Evolutionary conservation across 345 rosid genomes (phyloP).

Genomic region (Arabis hirsuta): DNA sequence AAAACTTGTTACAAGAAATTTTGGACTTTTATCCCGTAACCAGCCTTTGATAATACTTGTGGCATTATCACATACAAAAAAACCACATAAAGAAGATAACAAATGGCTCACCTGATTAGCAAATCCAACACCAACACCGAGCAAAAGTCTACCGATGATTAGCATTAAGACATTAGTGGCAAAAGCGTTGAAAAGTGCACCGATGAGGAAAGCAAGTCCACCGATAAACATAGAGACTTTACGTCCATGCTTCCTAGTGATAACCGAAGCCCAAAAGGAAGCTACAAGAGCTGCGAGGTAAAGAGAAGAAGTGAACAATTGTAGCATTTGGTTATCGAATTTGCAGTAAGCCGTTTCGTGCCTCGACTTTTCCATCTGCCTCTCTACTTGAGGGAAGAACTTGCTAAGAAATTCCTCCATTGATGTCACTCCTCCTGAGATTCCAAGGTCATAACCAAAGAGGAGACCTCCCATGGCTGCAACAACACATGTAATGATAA

Average conservation of each 20-base stretch:
- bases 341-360: constrained; percentile 54
- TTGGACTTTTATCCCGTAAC: no score
- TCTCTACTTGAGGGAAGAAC: constrained; percentile 54
- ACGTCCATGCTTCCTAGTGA: constrained; percentile 52
- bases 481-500: constrained; percentile 60
- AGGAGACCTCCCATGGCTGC: constrained; percentile 84
- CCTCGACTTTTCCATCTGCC: constrained; percentile 31
- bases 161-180: constrained; percentile 54
- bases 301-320: constrained; percentile 62
- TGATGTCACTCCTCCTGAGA: constrained; percentile 72
- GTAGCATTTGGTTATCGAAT: constrained; percentile 49
- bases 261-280: constrained; percentile 52
- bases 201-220: constrained; percentile 50
- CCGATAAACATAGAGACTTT: constrained; percentile 52
- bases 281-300: constrained; percentile 60
- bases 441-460: constrained; percentile 91
- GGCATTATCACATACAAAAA: background rate
- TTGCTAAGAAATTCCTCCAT: constrained; percentile 53
- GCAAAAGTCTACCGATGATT: constrained; percentile 54
- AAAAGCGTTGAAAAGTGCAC: constrained; percentile 53
- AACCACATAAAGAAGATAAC: background rate
- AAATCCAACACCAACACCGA: constrained; percentile 66
- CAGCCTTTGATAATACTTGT: background rate
- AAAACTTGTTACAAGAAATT: no score
- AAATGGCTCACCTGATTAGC: constrained; percentile 48